Conservation (phyloP, 208 protist species). For the Wallacemonas sp. region DNA sequence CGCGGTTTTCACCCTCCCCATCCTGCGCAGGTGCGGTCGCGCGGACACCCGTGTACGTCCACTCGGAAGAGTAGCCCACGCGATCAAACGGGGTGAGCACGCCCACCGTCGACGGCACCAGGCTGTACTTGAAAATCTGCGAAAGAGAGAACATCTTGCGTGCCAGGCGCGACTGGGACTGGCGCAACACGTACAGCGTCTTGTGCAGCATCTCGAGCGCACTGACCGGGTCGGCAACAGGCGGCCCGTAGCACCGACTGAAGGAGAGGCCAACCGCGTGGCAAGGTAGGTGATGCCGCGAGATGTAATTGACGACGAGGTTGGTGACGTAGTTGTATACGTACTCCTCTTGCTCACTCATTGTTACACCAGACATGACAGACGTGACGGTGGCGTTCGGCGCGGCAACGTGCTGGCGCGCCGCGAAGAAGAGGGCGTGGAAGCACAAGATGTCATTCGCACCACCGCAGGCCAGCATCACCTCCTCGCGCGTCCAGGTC, state of each 20-base stretch:
- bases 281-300: neutral
- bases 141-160: slow-evolving; percentile 29
- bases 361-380: neutral
- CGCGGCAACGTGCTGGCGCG: too few relatives aligned
- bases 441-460: neutral
- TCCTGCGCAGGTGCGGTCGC: neutral
- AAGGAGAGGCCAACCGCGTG: neutral
- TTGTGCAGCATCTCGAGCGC: slow-evolving; percentile 23
- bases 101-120: slow-evolving; percentile 17
- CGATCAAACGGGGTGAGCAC: slow-evolving; percentile 16
- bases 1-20: too few relatives aligned
- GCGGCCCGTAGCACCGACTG: neutral
- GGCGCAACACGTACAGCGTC: slow-evolving; percentile 17
- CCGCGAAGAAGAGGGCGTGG: neutral
- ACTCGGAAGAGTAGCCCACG: slow-evolving; percentile 31
- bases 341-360: neutral
- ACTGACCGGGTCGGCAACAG: neutral
- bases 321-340: slow-evolving; percentile 2
- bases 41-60: slow-evolving; percentile 6
- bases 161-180: slow-evolving; percentile 14
- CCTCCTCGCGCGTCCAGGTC: neutral
- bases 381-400: too few relatives aligned
- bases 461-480: neutral
- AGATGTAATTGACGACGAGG: neutral
- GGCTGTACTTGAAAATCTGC: slow-evolving; percentile 46